Percentiles rank a stretch among this genome's conserved stretches.
Conservation (phyloP, 768 basidiomycete species). For the Pisolithus marmoratus region DNA sequence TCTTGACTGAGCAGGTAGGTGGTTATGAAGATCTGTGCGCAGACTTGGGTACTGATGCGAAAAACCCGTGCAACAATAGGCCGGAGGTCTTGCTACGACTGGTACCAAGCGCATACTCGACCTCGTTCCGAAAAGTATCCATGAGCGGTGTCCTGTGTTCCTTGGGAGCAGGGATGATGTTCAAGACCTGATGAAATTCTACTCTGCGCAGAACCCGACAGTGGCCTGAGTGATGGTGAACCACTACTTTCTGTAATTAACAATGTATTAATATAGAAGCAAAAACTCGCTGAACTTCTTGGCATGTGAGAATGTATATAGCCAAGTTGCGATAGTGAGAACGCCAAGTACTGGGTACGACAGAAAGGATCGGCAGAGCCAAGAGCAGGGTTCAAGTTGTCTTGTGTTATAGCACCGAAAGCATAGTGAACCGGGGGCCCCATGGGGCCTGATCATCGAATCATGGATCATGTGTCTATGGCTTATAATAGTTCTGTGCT, state of each 20-base stretch:
- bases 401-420: too few species aligned
- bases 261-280: constrained; percentile 3
- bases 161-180: constrained; percentile 94
- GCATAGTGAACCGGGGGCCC: too few species aligned
- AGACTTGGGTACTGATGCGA: background rate
- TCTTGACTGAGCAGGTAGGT: constrained; percentile 83
- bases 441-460: too few species aligned
- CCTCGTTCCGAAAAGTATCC: constrained; percentile 79
- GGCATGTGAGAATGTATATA: too few species aligned
- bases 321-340: too few species aligned
- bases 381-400: too few species aligned
- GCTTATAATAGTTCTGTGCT: too few species aligned
- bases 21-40: background rate
- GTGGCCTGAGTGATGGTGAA: constrained; percentile 4
- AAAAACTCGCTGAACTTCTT: background rate
- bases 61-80: constrained; percentile 38
- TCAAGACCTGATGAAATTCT: constrained; percentile 82
- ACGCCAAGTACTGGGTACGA: too few species aligned
- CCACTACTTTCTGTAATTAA: background rate
- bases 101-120: constrained; percentile 93
- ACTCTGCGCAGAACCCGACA: constrained; percentile 37
- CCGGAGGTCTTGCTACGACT: constrained; percentile 94
- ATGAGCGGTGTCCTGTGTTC: constrained; percentile 91
- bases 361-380: too few species aligned
- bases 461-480: too few species aligned